Base-by-base conservation (phyloP, 2,329 filamentous ascomycete species). In the Cercospora citrullina region DNA sequence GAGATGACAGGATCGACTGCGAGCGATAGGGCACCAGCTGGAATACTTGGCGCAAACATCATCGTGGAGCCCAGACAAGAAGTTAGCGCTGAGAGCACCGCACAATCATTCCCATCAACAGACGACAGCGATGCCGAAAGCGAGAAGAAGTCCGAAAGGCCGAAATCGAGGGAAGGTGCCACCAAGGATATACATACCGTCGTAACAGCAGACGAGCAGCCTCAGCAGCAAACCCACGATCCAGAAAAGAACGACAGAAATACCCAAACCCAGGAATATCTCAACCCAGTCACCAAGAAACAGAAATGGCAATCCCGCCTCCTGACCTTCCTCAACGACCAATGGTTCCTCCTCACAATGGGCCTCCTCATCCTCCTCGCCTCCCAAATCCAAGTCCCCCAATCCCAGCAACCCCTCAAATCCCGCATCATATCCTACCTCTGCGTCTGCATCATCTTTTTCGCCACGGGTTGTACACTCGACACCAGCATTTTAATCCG, bases 381-480 rank as follows among this genome's bases (percentile, higher is more conserved):
- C 63, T 84, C 84, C 72, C 84, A 85, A 74, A 80, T 82, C 83
- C 78, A 86, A 78, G 79, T 89, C 79, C 73, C 87, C 81, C 79
- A 86, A 80, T 81, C 87, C 74, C 80, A 86, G 6, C 80, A 85
- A 66, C 77, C 81, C 3, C 79, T 79, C 58, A 87, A 86, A 73
- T 78, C 83, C 59, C 82, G 79, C 14, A 78, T 82, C 8, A 79
- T 91, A 64, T 83, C 91, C 31, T 92, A 92, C 76, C 88, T 89
- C 33, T 87, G 85, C 21, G 88, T 92, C 31, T 87, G 85, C 18
- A 79, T 91, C 73, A 90, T 92, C 73, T 92, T 92, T 77, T 81
- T 92, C 66, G 84, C 91, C 71, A 91, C 89, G 65, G 90, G 90
- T 3, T 84, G 91, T 72, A 90, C 90, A 62, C 85, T 92, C 18